Evolutionary conservation across 495 filamentous ascomycete genomes (phyloP).

Genomic region (Lindgomyces ingoldianus): DNA sequence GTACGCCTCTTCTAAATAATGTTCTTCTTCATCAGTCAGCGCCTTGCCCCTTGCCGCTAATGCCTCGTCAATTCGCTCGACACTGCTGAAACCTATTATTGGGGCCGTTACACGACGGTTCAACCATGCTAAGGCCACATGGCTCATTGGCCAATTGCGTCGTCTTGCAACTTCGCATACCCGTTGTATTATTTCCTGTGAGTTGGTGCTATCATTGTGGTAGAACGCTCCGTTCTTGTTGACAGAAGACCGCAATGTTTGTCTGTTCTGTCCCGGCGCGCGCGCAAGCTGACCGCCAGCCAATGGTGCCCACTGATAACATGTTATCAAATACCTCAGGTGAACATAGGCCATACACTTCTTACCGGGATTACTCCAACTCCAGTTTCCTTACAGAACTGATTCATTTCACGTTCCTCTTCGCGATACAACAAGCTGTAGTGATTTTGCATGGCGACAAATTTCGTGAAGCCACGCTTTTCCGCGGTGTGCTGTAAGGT

Average conservation of each 20-base stretch:
- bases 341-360: background rate
- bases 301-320: background rate
- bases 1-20: background rate
- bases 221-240: background rate
- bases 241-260: no score
- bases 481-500: slow-evolving; percentile 55
- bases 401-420: slow-evolving; percentile 47
- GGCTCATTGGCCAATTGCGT: background rate
- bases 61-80: background rate
- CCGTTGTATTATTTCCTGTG: background rate
- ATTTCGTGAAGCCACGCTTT: slow-evolving; percentile 56
- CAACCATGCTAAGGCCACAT: background rate
- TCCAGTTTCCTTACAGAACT: slow-evolving; percentile 36
- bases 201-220: background rate
- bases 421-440: slow-evolving; percentile 59
- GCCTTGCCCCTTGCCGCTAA: background rate
- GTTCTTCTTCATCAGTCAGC: background rate
- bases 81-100: background rate
- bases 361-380: slow-evolving; percentile 10
- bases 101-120: no score
- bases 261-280: background rate
- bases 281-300: background rate
- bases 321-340: background rate
- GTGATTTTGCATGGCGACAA: slow-evolving; percentile 61
- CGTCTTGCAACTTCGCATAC: background rate